These are phyloP conservation scores for Yamadazyma nakazawae DNA, from an alignment of 805 yeast species.

Conservation along the genomic window DNA sequence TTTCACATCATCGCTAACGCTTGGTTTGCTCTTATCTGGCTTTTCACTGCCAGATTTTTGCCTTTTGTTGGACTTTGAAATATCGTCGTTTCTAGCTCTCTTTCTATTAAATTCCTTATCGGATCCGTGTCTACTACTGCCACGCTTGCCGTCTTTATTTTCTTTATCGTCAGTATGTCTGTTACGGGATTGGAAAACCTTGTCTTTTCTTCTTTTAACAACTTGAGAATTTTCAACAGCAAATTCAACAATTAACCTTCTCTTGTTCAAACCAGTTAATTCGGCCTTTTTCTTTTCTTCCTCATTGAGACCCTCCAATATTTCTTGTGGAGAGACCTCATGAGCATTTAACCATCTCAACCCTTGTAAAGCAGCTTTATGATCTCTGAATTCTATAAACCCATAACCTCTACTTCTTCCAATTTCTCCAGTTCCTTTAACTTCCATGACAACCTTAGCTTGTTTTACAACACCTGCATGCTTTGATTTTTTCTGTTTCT, in stretches of 20 bases:
- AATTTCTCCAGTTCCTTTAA: slow-evolving; percentile 77
- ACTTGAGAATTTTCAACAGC: slow-evolving; percentile 95
- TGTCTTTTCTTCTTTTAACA: slow-evolving; percentile 83
- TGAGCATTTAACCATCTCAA: slow-evolving; percentile 96
- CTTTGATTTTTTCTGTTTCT: slow-evolving; percentile 52
- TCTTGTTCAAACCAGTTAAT: slow-evolving; percentile 53
- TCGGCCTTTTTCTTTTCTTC: slow-evolving; percentile 60
- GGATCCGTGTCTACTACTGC: slow-evolving; percentile 11
- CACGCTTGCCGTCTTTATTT: slow-evolving; percentile 18
- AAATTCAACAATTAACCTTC: slow-evolving; percentile 89
- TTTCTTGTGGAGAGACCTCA: slow-evolving; percentile 68
- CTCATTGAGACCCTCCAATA: slow-evolving; percentile 64
- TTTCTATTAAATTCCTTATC: slow-evolving; percentile 10
- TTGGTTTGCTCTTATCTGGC: slow-evolving; percentile 22
- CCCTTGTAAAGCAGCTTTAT: slow-evolving; percentile 90
- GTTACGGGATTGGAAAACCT: slow-evolving; percentile 30
- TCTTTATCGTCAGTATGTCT: slow-evolving; percentile 16
- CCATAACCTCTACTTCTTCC: slow-evolving; percentile 98
- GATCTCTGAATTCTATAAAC: slow-evolving; percentile 89
- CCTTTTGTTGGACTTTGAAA: slow-evolving; percentile 14
- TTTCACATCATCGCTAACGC: slow-evolving; percentile 53
- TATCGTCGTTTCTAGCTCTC: slow-evolving; percentile 10
- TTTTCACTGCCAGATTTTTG: slow-evolving; percentile 21
- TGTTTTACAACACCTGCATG: slow-evolving; percentile 90
- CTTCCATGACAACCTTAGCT: slow-evolving; percentile 89